phyloP scores from a whole-genome alignment of 2,329 filamentous ascomycete species.

The Sporothrix mexicana region DNA sequence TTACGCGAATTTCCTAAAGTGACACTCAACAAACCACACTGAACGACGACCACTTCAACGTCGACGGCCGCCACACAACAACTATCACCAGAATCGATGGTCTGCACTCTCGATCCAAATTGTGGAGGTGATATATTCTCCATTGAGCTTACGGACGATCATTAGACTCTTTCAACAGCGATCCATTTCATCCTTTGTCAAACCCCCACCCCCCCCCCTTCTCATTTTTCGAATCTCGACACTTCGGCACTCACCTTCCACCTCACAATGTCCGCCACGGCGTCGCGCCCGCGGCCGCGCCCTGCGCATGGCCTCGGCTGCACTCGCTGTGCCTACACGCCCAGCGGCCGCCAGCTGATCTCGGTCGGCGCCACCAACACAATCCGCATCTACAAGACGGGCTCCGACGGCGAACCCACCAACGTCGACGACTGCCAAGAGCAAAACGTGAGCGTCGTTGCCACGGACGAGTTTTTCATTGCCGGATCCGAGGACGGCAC shows the following conservation, averaged over 20 bases:
- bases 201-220: neutral
- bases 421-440: conserved; percentile 93
- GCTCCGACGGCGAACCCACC: conserved; percentile 87
- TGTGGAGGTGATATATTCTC: neutral
- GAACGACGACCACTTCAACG: conserved; percentile 8
- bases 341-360: conserved; percentile 82
- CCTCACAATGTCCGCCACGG: conserved; percentile 37
- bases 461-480: conserved; percentile 81
- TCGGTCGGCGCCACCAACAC: conserved; percentile 94
- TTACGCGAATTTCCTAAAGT: conserved; percentile 1
- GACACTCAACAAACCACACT: neutral
- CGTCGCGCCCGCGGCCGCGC: conserved; percentile 63
- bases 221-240: neutral
- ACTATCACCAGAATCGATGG: neutral
- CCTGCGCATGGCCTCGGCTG: conserved; percentile 83
- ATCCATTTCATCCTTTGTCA: neutral
- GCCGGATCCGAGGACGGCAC: conserved; percentile 92
- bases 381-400: conserved; percentile 89
- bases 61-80: conserved; percentile 8
- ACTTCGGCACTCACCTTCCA: neutral
- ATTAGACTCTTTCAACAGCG: neutral
- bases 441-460: conserved; percentile 78
- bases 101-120: neutral
- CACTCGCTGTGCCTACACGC: conserved; percentile 88
- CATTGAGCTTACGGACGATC: neutral